Evolutionary conservation across 2,329 filamentous ascomycete genomes (phyloP).

Genomic region (Fusarium subglutinans): DNA sequence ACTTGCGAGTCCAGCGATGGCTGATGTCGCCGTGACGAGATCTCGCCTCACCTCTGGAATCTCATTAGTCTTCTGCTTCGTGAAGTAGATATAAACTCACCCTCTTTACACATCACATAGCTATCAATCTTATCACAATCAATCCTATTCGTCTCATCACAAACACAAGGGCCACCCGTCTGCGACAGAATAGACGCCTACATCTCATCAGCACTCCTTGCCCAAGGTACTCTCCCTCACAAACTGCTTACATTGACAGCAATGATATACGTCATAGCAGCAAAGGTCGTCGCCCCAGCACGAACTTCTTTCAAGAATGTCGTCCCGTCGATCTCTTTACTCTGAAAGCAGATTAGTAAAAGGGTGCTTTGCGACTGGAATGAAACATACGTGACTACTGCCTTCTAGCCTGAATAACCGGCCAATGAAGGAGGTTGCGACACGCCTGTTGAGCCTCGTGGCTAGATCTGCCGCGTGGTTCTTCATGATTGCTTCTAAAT

Average conservation of each 20-base stretch:
- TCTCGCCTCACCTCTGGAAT: conserved; percentile 69
- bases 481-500: conserved; percentile 9
- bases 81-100: not conserved
- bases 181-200: conserved; percentile 31
- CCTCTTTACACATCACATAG: conserved; percentile 52
- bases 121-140: conserved; percentile 59
- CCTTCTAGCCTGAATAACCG: conserved; percentile 27
- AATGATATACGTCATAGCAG: conserved; percentile 42
- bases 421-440: conserved; percentile 19
- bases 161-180: conserved; percentile 23
- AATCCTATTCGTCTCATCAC: conserved; percentile 37
- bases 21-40: conserved; percentile 80
- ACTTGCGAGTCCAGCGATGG: conserved; percentile 74
- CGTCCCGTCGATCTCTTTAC: conserved; percentile 62
- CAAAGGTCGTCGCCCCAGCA: conserved; percentile 66
- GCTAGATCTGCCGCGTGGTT: not conserved
- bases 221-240: too few relatives aligned
- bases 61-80: not conserved
- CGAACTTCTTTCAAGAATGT: conserved; percentile 70
- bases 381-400: conserved; percentile 20
- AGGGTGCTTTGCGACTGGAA: not conserved
- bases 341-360: not conserved
- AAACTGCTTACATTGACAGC: conserved; percentile 34
- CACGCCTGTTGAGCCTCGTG: conserved; percentile 3
- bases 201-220: not conserved